A percentile compares a stretch with the other conserved stretches of the same genome.
Conservation (phyloP, 192 early-diverging fungal genomes). For the Linnemannia schmuckeri region DNA sequence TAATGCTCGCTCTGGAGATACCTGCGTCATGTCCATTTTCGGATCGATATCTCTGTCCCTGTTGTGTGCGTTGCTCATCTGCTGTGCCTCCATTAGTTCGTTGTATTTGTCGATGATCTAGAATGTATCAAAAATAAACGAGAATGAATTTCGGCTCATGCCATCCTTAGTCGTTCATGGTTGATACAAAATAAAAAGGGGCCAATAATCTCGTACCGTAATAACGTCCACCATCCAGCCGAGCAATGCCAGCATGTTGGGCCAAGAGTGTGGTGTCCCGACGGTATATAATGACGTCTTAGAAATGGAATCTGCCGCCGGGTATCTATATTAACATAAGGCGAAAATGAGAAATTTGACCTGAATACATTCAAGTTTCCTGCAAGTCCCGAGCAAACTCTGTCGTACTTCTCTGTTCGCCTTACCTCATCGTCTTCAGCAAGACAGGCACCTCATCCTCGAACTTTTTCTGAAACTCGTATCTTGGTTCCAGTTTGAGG, state of each 20-base stretch:
- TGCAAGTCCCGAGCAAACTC: not conserved
- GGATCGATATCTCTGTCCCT: conserved; percentile 33
- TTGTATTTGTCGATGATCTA: conserved; percentile 39
- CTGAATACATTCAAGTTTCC: not conserved
- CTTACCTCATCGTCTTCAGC: conserved; percentile 67
- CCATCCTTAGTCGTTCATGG: not conserved
- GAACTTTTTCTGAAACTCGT: conserved; percentile 70
- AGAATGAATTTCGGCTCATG: not conserved
- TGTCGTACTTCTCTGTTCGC: not conserved
- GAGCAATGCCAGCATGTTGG: conserved; percentile 73
- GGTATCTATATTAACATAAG: conserved; percentile 48
- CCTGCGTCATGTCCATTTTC: conserved; percentile 44
- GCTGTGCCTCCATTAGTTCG: conserved; percentile 11
- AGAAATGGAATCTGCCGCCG: conserved; percentile 64
- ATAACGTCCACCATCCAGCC: conserved; percentile 81
- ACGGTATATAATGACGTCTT: conserved; percentile 72
- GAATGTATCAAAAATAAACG: not conserved
- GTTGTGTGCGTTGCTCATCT: conserved; percentile 6
- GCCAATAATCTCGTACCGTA: conserved; percentile 43
- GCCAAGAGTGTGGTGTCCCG: conserved; percentile 77
- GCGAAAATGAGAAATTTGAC: not conserved
- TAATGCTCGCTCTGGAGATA: conserved; percentile 65
- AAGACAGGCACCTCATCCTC: conserved; percentile 79
- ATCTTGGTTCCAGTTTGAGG: conserved; percentile 68
- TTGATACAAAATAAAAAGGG: not conserved